Conservation (phyloP, 139 green algal species). For the Volvox reticuliferus region DNA sequence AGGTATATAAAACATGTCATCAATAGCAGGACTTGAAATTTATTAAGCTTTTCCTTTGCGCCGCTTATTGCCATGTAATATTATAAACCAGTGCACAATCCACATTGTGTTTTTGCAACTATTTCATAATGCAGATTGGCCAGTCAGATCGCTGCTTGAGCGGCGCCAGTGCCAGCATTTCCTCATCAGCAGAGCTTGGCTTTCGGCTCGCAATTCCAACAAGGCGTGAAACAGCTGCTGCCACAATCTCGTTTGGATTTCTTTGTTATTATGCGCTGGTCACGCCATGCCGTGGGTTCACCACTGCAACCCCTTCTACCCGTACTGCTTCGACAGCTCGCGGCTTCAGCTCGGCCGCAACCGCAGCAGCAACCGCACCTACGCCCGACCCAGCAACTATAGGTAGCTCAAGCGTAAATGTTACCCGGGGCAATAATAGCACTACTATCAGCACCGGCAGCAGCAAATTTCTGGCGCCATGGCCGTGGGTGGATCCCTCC, state of each 20-base stretch:
- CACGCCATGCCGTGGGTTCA: not conserved
- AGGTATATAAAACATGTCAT: not conserved
- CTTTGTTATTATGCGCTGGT: too few species aligned
- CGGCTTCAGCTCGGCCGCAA: not conserved
- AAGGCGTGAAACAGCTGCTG: not conserved
- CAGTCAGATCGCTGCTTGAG: not conserved
- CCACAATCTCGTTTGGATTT: not conserved
- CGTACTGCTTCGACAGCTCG: not conserved
- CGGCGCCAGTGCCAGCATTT: slow-evolving; percentile 28
- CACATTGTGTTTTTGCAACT: not conserved
- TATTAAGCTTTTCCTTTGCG: not conserved
- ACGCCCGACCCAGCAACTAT: not conserved
- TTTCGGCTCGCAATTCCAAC: not conserved
- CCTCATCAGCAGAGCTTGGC: not conserved
- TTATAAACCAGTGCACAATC: not conserved
- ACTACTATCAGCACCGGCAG: not conserved
- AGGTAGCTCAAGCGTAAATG: not conserved
- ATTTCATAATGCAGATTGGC: not conserved
- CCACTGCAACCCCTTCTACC: not conserved
- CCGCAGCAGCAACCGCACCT: not conserved
- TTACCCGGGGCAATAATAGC: not conserved
- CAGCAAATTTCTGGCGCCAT: not conserved
- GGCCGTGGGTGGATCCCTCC: slow-evolving; percentile 32
- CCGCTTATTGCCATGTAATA: not conserved
- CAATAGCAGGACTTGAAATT: not conserved